Base-by-base conservation (phyloP, 2,329 filamentous ascomycete genomes). In the Fusarium tuaranense region DNA sequence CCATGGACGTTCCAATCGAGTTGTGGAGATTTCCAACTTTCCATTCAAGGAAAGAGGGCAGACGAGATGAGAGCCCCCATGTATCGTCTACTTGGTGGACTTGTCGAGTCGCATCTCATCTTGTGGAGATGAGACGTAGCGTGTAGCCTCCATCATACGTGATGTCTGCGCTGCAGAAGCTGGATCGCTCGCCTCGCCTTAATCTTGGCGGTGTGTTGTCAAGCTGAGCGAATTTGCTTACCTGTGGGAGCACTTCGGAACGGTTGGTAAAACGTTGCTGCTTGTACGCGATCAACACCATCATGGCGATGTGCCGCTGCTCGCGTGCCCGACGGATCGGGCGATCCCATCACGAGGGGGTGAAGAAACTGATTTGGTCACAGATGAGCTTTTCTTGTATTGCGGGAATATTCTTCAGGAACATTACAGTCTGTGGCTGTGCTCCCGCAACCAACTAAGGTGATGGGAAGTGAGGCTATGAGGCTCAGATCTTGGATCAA, bases 171-270 rank as follows among this genome's bases (percentile, higher is more conserved):
- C 46, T 57, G 36, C 32, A 36, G 20, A 25, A 41, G 36, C 34
- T 68, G 7, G 18, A 18, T 32, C 27, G 57, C 18, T 38, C 38
- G 60, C 46, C 46, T 64, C 59, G 44, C 51, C 67, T 69, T 44
- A 18, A 65, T 71, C 64, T 62, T 46, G 62, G 63, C 66, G 66
- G 66, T 69, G 67, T 70, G 53, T 32, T 53, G 48, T 41, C 61
- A 67, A 69, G 53, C 55, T 69, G 72, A 78, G 68, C 48, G 53
- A 67, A 67, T 75, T 76, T 71, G 63, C 62, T 64, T 63, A 63
- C 48, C 25, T 18, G 16, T 61, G 48, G 55, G 36, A 65, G 67
- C 65, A 67, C 63, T 60, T 66, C 36, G 46, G 53, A 70, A 63
- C 44, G 41, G 39, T 51, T 41, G 46, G 53, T 13, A 63, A 44